Conservation (phyloP, 352 stramenopile species). For the Elongisporangium prolatum region DNA sequence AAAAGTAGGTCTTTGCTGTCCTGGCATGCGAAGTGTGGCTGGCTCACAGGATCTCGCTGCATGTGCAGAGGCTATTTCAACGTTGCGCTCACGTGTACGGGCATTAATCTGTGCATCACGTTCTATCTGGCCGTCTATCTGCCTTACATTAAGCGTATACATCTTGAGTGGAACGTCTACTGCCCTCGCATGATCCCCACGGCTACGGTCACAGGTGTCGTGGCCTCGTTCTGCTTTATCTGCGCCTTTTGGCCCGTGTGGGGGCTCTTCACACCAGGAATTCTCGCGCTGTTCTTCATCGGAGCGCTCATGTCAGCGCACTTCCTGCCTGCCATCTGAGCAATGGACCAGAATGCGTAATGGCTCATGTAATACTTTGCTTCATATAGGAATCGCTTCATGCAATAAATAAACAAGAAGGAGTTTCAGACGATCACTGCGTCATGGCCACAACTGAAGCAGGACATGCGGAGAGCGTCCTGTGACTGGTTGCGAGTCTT, state of each 20-base stretch:
- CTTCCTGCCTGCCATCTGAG: slow-evolving; percentile 88
- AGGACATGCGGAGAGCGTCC: slow-evolving; percentile 38
- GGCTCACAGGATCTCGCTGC: neutral
- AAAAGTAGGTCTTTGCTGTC: slow-evolving; percentile 22
- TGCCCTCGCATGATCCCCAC: slow-evolving; percentile 90
- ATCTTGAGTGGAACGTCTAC: slow-evolving; percentile 89
- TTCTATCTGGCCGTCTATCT: slow-evolving; percentile 84
- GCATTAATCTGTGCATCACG: slow-evolving; percentile 85
- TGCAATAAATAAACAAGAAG: slow-evolving; percentile 23
- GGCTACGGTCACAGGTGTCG: slow-evolving; percentile 65
- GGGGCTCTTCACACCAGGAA: slow-evolving; percentile 87
- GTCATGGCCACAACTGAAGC: slow-evolving; percentile 28
- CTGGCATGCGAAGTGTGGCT: neutral
- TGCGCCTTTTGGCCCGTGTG: slow-evolving; percentile 89
- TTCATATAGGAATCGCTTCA: neutral
- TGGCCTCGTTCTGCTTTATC: slow-evolving; percentile 74
- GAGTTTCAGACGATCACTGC: slow-evolving; percentile 13
- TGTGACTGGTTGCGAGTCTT: slow-evolving; percentile 20
- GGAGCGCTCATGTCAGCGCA: slow-evolving; percentile 91
- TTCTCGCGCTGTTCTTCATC: slow-evolving; percentile 88
- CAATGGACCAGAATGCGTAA: neutral
- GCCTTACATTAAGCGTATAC: slow-evolving; percentile 78
- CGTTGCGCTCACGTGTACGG: slow-evolving; percentile 67
- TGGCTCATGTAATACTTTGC: slow-evolving; percentile 7
- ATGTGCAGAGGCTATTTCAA: slow-evolving; percentile 72